Evolutionary conservation across 1,139 yeast species (phyloP).

Genomic region (Lodderomyces margitis): DNA sequence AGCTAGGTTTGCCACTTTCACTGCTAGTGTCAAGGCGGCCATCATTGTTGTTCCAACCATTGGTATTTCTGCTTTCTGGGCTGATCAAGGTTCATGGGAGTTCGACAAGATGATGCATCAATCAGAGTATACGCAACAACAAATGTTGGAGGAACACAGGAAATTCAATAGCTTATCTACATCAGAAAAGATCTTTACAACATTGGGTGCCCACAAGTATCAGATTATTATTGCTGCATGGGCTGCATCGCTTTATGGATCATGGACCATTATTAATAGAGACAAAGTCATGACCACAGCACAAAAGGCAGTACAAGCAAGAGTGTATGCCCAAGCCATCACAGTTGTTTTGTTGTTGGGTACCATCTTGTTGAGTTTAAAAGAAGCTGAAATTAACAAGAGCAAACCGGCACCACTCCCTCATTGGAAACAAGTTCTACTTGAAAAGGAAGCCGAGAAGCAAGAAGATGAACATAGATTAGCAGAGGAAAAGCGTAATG

Average conservation of each 20-base stretch:
- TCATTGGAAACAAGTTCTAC: slow-evolving; percentile 35
- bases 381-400: slow-evolving; percentile 53
- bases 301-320: slow-evolving; percentile 88
- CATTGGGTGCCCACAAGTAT: slow-evolving; percentile 62
- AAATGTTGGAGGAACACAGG: slow-evolving; percentile 46
- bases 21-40: slow-evolving; percentile 40
- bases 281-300: slow-evolving; percentile 76
- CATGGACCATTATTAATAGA: slow-evolving; percentile 73
- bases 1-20: slow-evolving; percentile 33
- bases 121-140: slow-evolving; percentile 27
- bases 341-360: slow-evolving; percentile 64
- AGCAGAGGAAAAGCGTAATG: not conserved
- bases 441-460: slow-evolving; percentile 27
- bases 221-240: slow-evolving; percentile 74
- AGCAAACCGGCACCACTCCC: slow-evolving; percentile 37
- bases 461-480: slow-evolving; percentile 3
- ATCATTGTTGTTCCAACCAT: slow-evolving; percentile 43
- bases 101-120: slow-evolving; percentile 42
- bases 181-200: slow-evolving; percentile 44
- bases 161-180: slow-evolving; percentile 50
- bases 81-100: slow-evolving; percentile 51
- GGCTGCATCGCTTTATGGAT: slow-evolving; percentile 85
- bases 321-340: slow-evolving; percentile 90
- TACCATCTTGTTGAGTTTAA: slow-evolving; percentile 60
- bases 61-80: slow-evolving; percentile 40